Conservation (phyloP, 2,329 filamentous ascomycete genomes). For the Fusarium staphyleae region DNA sequence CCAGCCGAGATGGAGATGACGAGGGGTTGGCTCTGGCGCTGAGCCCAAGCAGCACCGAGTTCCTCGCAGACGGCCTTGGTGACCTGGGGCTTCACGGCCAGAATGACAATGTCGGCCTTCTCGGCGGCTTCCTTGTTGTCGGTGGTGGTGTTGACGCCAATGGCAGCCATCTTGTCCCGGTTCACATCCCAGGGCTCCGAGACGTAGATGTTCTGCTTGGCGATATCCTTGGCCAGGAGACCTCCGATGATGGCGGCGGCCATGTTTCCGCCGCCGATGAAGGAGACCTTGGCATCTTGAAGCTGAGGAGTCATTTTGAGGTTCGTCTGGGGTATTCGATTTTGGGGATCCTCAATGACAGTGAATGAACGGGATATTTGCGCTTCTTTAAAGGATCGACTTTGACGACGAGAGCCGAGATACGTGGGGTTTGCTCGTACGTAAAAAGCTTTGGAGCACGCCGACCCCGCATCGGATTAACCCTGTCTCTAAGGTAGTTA, state of each 20-base stretch:
- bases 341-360: background rate
- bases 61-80: constrained; percentile 56
- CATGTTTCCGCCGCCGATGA: constrained; percentile 60
- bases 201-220: constrained; percentile 55
- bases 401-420: constrained; percentile 4
- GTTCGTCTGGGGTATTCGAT: background rate
- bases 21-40: constrained; percentile 48
- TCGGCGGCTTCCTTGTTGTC: constrained; percentile 54
- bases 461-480: constrained; percentile 35
- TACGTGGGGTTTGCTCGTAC: constrained; percentile 22
- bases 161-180: constrained; percentile 55
- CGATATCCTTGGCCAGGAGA: constrained; percentile 52
- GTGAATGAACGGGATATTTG: too few relatives aligned
- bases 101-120: constrained; percentile 55
- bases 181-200: constrained; percentile 62
- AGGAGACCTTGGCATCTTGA: constrained; percentile 46
- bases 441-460: constrained; percentile 26
- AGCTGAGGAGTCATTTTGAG: constrained; percentile 40
- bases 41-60: constrained; percentile 50
- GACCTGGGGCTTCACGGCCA: constrained; percentile 61
- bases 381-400: background rate
- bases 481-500: too few relatives aligned
- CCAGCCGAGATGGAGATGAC: constrained; percentile 59
- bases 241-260: constrained; percentile 60
- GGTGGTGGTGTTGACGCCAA: constrained; percentile 55